Evolutionary conservation across 2,329 filamentous ascomycete genomes (phyloP), one percentile per base, ranked within the genome.

Genomic region (Fusarium duplospermum): DNA sequence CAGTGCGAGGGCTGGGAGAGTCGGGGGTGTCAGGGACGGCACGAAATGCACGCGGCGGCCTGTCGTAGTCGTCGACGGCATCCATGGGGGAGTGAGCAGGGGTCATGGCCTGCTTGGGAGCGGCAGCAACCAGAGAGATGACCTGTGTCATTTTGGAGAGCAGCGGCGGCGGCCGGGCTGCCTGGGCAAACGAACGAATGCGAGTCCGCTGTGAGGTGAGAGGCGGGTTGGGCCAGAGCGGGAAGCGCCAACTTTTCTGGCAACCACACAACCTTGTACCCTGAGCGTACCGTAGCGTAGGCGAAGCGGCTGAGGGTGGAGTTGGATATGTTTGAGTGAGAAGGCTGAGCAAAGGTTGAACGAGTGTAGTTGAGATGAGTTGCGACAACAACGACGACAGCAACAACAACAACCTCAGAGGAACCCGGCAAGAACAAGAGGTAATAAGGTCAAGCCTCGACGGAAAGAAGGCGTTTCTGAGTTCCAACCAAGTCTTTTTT

Each of bases 71-170:
- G 61, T 77, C 74, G 62, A 76, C 74, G 62, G 75, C 71, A 59
- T 69, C 70, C 71, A 74, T 76, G 42, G 77, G 74, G 54, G 77
- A 74, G 67, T 67, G 70, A 61, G 71, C 76, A 59, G 77, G 77
- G 69, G 77, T 76, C 65, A 76, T 75, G 42, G 74, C 71, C 76
- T 77, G 73, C 47, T 31, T 54, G 47, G 47, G 47, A 54, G 47
- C 27, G 27, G 47, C 71, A 64, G 74, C 69, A 70, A 72, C 76
- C 74, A 79, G 66, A 70, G 77, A 79, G 70, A 77, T 75, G 71
- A 79, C 76, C 64, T 78, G 77, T 79, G 77, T 71, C 77, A 79
- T 79, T 72, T 78, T 77, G 70, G 47, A 73, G 57, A 38, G 33
- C 8, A 24, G 56, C 56, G 33, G 56, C 56, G 31, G 29, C 45